Conservation (phyloP, 2,329 filamentous ascomycete species). For the Ophiostoma sp. region DNA sequence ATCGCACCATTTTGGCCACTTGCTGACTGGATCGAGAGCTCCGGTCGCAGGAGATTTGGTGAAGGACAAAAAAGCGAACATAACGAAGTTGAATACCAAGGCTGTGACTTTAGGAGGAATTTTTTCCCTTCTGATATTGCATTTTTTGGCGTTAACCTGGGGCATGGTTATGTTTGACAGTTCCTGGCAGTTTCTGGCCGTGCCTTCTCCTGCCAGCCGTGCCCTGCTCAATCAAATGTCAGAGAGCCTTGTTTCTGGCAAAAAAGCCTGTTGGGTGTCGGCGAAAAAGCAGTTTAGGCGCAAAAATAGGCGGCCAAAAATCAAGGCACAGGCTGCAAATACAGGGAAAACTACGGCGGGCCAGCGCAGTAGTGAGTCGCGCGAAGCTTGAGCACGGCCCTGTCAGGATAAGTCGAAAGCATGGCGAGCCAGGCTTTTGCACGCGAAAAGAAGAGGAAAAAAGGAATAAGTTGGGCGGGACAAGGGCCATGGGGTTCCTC, state of each 20-base stretch:
- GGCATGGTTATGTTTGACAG: not conserved
- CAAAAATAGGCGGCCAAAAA: not conserved
- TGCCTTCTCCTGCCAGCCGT: not conserved
- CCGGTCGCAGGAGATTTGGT: not conserved
- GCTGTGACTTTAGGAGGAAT: not conserved
- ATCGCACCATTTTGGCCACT: constrained; percentile 5
- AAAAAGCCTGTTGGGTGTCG: not conserved
- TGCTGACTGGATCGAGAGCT: not conserved
- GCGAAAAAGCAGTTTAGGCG: not conserved
- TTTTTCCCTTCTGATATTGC: not conserved
- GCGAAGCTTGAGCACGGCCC: not conserved
- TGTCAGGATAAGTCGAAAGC: not conserved
- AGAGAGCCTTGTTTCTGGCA: not conserved
- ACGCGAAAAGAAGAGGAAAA: not conserved
- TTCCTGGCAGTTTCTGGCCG: not conserved
- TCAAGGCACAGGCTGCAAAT: not conserved
- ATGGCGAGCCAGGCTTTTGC: not conserved
- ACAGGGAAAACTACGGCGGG: not conserved
- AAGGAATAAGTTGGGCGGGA: not conserved
- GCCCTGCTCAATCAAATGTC: not conserved
- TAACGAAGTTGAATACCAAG: not conserved
- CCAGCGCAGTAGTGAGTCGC: not conserved
- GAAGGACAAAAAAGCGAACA: not conserved
- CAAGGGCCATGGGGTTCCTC: not conserved
- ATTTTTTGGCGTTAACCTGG: not conserved